A percentile compares a stretch with the other conserved stretches of the same genome.
Conservation (phyloP, 2,329 filamentous ascomycete genomes). For the Scedosporium boydii region DNA sequence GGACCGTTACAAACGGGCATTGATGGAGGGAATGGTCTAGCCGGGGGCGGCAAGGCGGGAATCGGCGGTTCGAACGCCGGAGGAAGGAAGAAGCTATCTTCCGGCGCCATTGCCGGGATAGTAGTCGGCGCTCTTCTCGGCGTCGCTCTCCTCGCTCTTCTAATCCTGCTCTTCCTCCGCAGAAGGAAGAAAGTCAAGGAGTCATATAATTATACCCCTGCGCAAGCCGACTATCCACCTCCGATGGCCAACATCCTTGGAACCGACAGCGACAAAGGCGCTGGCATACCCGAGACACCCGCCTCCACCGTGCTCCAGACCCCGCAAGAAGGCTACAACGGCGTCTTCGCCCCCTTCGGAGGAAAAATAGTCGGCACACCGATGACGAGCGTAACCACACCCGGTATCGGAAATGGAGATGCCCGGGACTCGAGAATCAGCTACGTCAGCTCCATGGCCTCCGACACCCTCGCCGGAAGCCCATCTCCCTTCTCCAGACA, state of each 20-base stretch:
- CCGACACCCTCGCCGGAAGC: slow-evolving; percentile 9
- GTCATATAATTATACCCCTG: neutral
- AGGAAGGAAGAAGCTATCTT: slow-evolving; percentile 12
- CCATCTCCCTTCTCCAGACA: neutral
- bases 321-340: slow-evolving; percentile 10
- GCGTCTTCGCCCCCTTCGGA: slow-evolving; percentile 35
- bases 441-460: slow-evolving; percentile 15
- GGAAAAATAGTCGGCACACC: slow-evolving; percentile 22
- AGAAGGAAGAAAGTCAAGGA: neutral
- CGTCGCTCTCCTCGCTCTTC: slow-evolving; percentile 15
- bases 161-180: slow-evolving; percentile 14
- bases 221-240: neutral
- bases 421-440: neutral
- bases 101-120: slow-evolving; percentile 23
- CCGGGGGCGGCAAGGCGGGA: slow-evolving; percentile 3
- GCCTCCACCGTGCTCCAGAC: neutral
- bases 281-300: slow-evolving; percentile 13
- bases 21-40: neutral
- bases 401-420: neutral
- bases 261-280: slow-evolving; percentile 12
- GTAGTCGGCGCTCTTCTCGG: slow-evolving; percentile 19
- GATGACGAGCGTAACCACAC: slow-evolving; percentile 10
- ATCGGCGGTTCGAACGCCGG: neutral
- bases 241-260: neutral
- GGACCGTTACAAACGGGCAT: slow-evolving; percentile 6